phyloP scores from a whole-genome alignment of 352 stramenopile species.

The Globisporangium cystogenes region DNA sequence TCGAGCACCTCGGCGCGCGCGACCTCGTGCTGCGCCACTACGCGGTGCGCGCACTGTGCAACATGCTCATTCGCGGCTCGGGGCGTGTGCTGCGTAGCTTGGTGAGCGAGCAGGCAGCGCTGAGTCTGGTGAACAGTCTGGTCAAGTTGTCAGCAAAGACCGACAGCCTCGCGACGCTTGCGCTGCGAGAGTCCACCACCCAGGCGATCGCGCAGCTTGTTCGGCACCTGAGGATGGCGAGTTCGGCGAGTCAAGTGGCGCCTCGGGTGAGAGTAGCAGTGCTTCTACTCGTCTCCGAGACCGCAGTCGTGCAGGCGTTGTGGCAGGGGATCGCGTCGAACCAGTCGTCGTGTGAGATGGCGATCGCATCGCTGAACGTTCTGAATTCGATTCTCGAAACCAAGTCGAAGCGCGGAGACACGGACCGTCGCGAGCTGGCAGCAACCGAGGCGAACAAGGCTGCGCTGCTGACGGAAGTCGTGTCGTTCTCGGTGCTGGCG shows the following conservation, averaged over 20 bases:
- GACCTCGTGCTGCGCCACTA: constrained; percentile 49
- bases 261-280: constrained; percentile 24
- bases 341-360: constrained; percentile 19
- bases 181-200: constrained; percentile 32
- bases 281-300: constrained; percentile 30
- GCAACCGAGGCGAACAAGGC: constrained; percentile 25
- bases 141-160: constrained; percentile 13
- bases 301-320: constrained; percentile 28
- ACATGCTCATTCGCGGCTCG: constrained; percentile 50
- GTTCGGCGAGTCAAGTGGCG: constrained; percentile 16
- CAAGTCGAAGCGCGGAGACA: constrained; percentile 21
- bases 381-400: constrained; percentile 60
- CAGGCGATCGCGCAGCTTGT: constrained; percentile 54
- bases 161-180: not conserved
- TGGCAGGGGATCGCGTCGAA: constrained; percentile 26
- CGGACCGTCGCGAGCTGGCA: constrained; percentile 13
- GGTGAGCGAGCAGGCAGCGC: constrained; percentile 38
- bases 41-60: constrained; percentile 45
- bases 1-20: constrained; percentile 29
- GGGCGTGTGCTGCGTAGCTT: constrained; percentile 25
- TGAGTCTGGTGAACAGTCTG: constrained; percentile 23
- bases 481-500: constrained; percentile 23
- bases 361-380: constrained; percentile 54
- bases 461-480: constrained; percentile 31
- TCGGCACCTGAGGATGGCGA: constrained; percentile 30